phyloP scores from a whole-genome alignment of 768 basidiomycete species.

The Naematelia aurantialba region DNA sequence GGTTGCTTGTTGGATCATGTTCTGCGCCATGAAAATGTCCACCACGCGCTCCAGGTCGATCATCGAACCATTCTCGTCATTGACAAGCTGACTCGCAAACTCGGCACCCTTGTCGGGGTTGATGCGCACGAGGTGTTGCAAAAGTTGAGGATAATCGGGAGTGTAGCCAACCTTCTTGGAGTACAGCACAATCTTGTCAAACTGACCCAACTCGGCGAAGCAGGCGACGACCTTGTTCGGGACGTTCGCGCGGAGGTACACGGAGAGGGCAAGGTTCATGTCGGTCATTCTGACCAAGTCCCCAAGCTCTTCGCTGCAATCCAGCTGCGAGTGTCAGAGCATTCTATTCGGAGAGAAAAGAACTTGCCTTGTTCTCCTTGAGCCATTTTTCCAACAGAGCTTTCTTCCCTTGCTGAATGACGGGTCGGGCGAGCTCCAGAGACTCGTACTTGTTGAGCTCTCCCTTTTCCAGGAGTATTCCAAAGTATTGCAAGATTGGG shows the following conservation, averaged over 20 bases:
- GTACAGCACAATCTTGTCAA: constrained; percentile 95
- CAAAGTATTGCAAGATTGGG: constrained; percentile 97
- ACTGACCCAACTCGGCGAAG: constrained; percentile 98
- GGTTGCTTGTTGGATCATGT: constrained; percentile 98
- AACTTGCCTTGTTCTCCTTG: constrained; percentile 90
- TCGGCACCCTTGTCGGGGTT: constrained; percentile 98
- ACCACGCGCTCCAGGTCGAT: constrained; percentile 94
- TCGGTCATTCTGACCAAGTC: constrained; percentile 92
- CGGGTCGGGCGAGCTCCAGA: constrained; percentile 90
- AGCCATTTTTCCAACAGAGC: constrained; percentile 98
- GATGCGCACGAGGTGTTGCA: constrained; percentile 93
- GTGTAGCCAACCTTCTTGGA: constrained; percentile 93
- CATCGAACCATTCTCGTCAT: constrained; percentile 86
- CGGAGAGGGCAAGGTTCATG: constrained; percentile 93
- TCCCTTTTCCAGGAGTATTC: constrained; percentile 96
- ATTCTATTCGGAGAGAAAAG: neutral
- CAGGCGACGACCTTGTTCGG: constrained; percentile 99
- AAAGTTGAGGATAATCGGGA: constrained; percentile 84
- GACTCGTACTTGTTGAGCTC: constrained; percentile 96
- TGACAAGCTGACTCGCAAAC: constrained; percentile 89
- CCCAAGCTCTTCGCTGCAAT: constrained; percentile 96
- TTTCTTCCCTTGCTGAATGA: constrained; percentile 91
- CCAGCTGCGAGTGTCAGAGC: constrained; percentile 60
- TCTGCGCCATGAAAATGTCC: constrained; percentile 98
- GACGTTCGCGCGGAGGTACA: constrained; percentile 94